These are phyloP conservation scores for Mycena leptocephala DNA, from an alignment of 768 basidiomycete genomes.

Conservation along the genomic window DNA sequence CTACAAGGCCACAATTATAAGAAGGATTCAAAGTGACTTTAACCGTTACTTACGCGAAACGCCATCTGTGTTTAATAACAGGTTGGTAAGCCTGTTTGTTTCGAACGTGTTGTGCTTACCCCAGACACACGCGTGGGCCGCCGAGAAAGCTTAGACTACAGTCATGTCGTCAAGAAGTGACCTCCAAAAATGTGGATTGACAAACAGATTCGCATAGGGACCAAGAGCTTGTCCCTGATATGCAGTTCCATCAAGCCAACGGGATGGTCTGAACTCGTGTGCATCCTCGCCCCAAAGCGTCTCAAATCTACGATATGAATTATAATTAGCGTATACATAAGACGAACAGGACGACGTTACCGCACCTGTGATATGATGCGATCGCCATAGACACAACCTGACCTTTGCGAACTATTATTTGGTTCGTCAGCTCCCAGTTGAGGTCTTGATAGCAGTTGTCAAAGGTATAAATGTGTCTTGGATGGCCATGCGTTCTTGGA, in stretches of 20 bases:
- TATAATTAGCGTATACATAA: not conserved
- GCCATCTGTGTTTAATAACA: not conserved
- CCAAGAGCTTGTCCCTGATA: conserved; percentile 23
- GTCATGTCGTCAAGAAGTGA: not conserved
- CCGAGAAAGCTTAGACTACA: conserved; percentile 21
- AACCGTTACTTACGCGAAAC: conserved; percentile 16
- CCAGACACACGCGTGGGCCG: conserved; percentile 19
- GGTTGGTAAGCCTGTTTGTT: not conserved
- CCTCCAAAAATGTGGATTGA: not conserved
- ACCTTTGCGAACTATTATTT: conserved; percentile 24
- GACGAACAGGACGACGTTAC: conserved; percentile 1
- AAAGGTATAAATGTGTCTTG: conserved; percentile 26
- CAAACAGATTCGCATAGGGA: conserved; percentile 26
- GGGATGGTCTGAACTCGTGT: conserved; percentile 18
- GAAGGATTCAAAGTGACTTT: not conserved
- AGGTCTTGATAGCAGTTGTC: not conserved
- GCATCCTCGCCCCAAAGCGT: conserved; percentile 28
- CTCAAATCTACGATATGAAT: not conserved
- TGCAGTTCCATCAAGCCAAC: conserved; percentile 17
- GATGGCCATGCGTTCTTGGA: conserved; percentile 19
- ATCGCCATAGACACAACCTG: conserved; percentile 10
- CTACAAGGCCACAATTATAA: not conserved
- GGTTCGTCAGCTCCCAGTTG: not conserved
- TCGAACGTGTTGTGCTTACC: conserved; percentile 3
- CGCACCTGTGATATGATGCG: conserved; percentile 27